Percentiles rank a stretch among this genome's conserved stretches.
phyloP scores from a whole-genome alignment of 2,329 filamentous ascomycete species.

The Balansia obtecta region DNA sequence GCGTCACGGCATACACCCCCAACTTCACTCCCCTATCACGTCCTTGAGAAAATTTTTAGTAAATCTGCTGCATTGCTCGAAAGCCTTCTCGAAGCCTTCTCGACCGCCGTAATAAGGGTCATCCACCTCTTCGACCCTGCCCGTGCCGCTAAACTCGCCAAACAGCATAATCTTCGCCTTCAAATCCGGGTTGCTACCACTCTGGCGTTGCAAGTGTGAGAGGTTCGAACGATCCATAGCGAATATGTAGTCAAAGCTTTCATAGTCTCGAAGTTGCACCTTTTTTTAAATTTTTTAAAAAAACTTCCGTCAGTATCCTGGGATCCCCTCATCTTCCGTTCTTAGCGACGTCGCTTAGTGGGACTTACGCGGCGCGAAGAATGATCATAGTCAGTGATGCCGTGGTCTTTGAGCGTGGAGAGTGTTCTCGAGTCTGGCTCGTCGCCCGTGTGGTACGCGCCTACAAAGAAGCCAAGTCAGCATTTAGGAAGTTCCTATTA shows the following conservation, averaged over 20 bases:
- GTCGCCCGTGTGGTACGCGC: constrained; percentile 70
- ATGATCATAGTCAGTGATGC: constrained; percentile 68
- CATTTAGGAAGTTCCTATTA: too few relatives aligned
- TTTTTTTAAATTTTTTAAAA: constrained; percentile 15
- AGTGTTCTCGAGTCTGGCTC: constrained; percentile 75
- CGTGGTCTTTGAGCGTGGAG: constrained; percentile 59
- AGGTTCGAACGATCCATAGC: constrained; percentile 88
- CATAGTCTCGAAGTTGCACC: constrained; percentile 55
- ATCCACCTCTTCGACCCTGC: constrained; percentile 55
- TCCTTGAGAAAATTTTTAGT: constrained; percentile 62
- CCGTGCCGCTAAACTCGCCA: constrained; percentile 62
- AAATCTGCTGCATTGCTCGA: constrained; percentile 69
- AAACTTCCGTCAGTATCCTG: too few relatives aligned
- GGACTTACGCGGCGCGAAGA: constrained; percentile 55
- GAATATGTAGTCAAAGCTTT: constrained; percentile 82
- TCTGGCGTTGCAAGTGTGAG: constrained; percentile 46
- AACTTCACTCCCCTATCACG: constrained; percentile 21
- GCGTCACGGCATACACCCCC: neutral
- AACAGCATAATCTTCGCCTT: constrained; percentile 67
- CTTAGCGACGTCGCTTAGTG: neutral
- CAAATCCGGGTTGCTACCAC: constrained; percentile 44
- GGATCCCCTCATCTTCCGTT: too few relatives aligned
- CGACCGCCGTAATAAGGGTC: constrained; percentile 90
- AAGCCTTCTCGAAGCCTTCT: constrained; percentile 75
- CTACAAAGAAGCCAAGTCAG: constrained; percentile 22